Conservation (phyloP, 2,329 filamentous ascomycete species). For the Trichocomaceae sp. region DNA sequence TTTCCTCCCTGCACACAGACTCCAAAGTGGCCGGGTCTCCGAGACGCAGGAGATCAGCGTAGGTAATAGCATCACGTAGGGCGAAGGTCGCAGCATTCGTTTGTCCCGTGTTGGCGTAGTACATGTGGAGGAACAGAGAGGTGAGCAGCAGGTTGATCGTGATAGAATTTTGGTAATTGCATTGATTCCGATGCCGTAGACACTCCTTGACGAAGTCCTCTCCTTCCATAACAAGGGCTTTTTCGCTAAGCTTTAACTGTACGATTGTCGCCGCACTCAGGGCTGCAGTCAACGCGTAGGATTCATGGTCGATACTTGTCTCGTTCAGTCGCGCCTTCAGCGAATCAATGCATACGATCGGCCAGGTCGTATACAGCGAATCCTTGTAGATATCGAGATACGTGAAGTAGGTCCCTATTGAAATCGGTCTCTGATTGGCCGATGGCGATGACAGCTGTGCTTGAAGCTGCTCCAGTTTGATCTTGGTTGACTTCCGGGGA, state of each 20-base stretch:
- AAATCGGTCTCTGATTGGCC: not conserved
- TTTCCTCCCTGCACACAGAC: not conserved
- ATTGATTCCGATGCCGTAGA: constrained; percentile 5
- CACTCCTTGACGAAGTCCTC: constrained; percentile 9
- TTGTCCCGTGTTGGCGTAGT: constrained; percentile 17
- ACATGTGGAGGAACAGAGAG: constrained; percentile 17
- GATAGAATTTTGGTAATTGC: not conserved
- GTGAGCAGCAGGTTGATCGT: constrained; percentile 8
- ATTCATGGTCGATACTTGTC: not conserved
- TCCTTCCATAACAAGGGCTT: not conserved
- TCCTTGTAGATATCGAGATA: constrained; percentile 10
- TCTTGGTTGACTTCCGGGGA: constrained; percentile 6
- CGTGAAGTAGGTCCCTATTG: not conserved
- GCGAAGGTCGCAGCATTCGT: constrained; percentile 15
- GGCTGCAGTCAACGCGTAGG: constrained; percentile 8
- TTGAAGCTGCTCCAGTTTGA: constrained; percentile 5
- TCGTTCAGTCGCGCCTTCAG: constrained; percentile 4
- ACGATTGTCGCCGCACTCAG: constrained; percentile 8
- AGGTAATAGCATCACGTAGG: constrained; percentile 13
- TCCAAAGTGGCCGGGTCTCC: not conserved
- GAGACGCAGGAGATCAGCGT: constrained; percentile 9
- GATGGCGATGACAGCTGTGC: not conserved
- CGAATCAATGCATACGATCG: constrained; percentile 8
- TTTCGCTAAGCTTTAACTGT: constrained; percentile 6
- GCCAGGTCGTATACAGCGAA: constrained; percentile 9